A percentile compares a stretch with the other conserved stretches of the same genome.
phyloP scores from a whole-genome alignment of 2,329 filamentous ascomycete genomes.

The Calonectria ilicicola region DNA sequence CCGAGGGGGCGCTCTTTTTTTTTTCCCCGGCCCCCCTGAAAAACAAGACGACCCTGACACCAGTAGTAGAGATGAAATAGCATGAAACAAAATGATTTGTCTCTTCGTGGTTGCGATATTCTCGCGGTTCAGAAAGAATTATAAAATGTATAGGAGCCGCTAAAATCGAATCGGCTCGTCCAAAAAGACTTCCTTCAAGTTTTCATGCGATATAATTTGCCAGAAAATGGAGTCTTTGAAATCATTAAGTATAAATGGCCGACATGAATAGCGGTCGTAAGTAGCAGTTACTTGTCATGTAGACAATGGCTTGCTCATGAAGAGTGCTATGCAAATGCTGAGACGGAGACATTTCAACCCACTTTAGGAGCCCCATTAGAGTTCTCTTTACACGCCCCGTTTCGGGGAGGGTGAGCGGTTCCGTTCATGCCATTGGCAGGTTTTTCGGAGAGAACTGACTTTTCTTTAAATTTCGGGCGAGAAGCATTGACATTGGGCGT shows the following conservation, averaged over 20 bases:
- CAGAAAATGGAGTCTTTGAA: not conserved
- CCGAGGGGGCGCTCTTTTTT: conserved; percentile 18
- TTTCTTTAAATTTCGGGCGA: conserved; percentile 17
- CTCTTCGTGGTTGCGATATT: not conserved
- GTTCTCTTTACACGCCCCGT: not conserved
- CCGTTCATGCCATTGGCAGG: conserved; percentile 34
- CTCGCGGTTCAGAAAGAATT: not conserved
- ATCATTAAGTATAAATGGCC: not conserved
- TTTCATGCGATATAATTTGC: too few species aligned
- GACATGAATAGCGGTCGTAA: not conserved
- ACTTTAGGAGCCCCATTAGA: conserved; percentile 28
- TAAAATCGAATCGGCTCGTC: not conserved
- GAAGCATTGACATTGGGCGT: not conserved
- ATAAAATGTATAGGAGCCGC: not conserved
- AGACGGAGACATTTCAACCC: conserved; percentile 17
- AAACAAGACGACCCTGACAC: not conserved
- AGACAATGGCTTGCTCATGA: not conserved
- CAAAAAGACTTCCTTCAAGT: too few species aligned
- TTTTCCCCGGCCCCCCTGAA: conserved; percentile 1
- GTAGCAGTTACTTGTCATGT: not conserved
- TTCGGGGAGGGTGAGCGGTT: conserved; percentile 7
- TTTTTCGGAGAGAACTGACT: conserved; percentile 31
- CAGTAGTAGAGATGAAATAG: not conserved
- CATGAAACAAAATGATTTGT: conserved; percentile 17
- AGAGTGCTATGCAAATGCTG: not conserved